phyloP scores from a whole-genome alignment of 2,329 filamentous ascomycete genomes.

The Leptographium wingfieldii region DNA sequence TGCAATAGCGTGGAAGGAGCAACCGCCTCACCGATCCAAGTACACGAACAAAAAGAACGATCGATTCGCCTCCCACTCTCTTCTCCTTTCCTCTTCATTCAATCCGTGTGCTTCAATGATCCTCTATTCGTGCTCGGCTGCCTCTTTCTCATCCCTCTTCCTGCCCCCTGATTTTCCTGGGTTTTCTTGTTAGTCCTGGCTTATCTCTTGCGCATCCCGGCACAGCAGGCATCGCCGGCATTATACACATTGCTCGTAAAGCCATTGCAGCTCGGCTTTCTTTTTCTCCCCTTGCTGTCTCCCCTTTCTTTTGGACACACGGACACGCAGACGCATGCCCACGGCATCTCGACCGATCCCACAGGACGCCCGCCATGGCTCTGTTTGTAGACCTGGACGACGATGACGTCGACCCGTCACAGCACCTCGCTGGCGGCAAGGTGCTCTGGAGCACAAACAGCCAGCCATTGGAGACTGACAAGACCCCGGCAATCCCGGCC shows the following conservation, averaged over 20 bases:
- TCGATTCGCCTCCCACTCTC: not conserved
- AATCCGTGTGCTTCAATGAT: constrained; percentile 4
- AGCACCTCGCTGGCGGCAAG: constrained; percentile 14
- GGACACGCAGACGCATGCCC: not conserved
- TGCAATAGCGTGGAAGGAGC: not conserved
- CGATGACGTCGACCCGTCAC: constrained; percentile 18
- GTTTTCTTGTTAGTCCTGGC: not conserved
- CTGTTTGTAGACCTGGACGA: constrained; percentile 21
- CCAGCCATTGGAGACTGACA: not conserved
- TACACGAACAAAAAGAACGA: not conserved
- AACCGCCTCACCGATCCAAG: not conserved
- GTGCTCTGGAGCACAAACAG: constrained; percentile 13
- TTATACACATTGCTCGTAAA: not conserved
- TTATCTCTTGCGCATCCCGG: constrained; percentile 5
- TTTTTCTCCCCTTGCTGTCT: not conserved
- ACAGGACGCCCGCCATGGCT: constrained; percentile 14
- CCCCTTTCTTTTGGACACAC: not conserved
- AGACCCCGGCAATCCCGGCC: not conserved
- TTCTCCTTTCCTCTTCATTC: not conserved
- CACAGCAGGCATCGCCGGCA: not conserved
- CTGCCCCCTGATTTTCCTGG: constrained; percentile 2
- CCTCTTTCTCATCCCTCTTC: not conserved
- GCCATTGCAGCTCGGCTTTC: not conserved
- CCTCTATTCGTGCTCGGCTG: not conserved
- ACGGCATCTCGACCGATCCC: not conserved